phyloP scores from a whole-genome alignment of 768 basidiomycete genomes.

The Suillus brevipes region DNA sequence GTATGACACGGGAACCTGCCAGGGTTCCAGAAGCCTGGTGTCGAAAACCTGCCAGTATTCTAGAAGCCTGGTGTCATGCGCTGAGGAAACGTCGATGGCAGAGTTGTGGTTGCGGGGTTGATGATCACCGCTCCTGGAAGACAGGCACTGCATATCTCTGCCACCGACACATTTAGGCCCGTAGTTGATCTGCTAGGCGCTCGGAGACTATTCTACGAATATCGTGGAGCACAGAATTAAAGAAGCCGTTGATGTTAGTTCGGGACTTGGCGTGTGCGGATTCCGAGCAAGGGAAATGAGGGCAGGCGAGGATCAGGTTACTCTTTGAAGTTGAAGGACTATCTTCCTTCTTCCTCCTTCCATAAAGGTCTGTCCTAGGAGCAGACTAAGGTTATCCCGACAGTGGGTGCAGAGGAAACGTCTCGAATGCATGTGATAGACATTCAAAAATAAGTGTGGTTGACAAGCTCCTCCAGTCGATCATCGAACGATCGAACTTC shows the following conservation, averaged over 20 bases:
- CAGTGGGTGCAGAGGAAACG: background rate
- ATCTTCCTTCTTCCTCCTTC: background rate
- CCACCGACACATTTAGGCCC: background rate
- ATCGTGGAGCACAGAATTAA: background rate
- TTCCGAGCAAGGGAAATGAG: background rate
- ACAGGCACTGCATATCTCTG: background rate
- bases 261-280: background rate
- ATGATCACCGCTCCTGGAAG: too few species aligned
- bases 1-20: background rate
- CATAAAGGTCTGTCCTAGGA: background rate
- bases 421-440: background rate
- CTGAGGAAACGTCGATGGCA: too few species aligned
- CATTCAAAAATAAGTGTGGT: background rate
- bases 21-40: background rate
- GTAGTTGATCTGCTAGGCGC: background rate
- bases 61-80: background rate
- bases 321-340: background rate
- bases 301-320: background rate
- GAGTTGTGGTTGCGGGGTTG: background rate
- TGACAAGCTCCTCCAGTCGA: background rate
- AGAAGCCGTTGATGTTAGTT: background rate
- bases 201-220: background rate
- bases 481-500: background rate
- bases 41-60: background rate
- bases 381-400: background rate